Evolutionary conservation across 139 green algal genomes (phyloP).

Genomic region (Auxenochlorella pyrenoidosa): DNA sequence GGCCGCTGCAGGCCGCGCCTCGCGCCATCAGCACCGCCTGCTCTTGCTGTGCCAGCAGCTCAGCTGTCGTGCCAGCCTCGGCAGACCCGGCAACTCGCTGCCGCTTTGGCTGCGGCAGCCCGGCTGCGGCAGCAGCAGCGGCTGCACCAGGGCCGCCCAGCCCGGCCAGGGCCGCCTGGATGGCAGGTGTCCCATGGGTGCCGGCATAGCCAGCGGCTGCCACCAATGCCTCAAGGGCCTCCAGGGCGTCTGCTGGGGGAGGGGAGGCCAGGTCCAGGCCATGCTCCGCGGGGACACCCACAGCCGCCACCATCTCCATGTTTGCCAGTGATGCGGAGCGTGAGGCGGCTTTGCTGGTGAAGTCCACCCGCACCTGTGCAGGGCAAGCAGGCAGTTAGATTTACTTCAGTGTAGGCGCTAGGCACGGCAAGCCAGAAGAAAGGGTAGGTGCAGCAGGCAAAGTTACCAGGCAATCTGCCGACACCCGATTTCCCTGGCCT

Average conservation of each 20-base stretch:
- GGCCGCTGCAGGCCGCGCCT: not conserved
- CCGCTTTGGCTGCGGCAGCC: constrained; percentile 16
- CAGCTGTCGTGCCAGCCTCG: not conserved
- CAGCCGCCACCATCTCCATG: not conserved
- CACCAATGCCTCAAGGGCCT: constrained; percentile 31
- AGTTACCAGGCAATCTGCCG: no score
- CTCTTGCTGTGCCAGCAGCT: constrained; percentile 1
- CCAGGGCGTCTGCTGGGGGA: constrained; percentile 10
- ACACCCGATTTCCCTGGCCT: not conserved
- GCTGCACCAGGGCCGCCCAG: not conserved
- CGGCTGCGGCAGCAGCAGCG: not conserved
- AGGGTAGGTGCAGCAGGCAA: no score
- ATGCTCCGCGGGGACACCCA: not conserved
- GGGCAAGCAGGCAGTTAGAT: not conserved
- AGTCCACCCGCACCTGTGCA: constrained; percentile 23
- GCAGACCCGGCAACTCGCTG: not conserved
- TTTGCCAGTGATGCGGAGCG: not conserved
- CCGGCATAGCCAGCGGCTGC: constrained; percentile 43
- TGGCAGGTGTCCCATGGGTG: constrained; percentile 44
- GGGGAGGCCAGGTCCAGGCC: constrained; percentile 31
- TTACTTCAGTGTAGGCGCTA: not conserved
- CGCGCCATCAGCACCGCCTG: not conserved
- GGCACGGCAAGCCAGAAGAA: no score
- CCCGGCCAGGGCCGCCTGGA: constrained; percentile 35
- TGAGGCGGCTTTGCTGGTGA: constrained; percentile 2